phyloP scores from a whole-genome alignment of 768 basidiomycete species.

The Sporobolomyces pararoseus region DNA sequence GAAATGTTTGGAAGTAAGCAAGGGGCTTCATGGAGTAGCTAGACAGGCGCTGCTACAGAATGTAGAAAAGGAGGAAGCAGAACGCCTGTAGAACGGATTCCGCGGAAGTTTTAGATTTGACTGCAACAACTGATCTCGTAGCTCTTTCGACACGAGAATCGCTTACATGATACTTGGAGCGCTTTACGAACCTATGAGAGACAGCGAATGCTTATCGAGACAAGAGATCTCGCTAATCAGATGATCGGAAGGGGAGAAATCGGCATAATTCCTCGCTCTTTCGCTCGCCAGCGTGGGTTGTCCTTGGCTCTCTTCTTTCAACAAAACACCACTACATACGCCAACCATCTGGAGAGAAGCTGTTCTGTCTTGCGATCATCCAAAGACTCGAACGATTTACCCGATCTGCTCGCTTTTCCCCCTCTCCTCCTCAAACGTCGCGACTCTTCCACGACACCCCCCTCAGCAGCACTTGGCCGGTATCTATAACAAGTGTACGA shows the following conservation, averaged over 20 bases:
- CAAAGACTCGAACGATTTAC: no score
- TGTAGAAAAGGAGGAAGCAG: not conserved
- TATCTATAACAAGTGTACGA: no score
- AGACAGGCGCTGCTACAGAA: conserved; percentile 19
- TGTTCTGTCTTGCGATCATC: no score
- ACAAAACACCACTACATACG: no score
- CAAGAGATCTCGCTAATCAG: not conserved
- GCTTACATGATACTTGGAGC: not conserved
- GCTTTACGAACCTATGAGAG: not conserved
- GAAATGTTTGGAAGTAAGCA: conserved; percentile 13
- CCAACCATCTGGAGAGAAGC: no score
- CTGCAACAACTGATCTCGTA: conserved; percentile 5
- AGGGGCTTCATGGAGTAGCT: conserved; percentile 26
- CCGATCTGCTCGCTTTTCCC: no score
- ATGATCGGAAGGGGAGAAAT: not conserved
- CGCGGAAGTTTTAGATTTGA: not conserved
- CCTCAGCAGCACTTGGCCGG: no score
- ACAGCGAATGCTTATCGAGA: not conserved
- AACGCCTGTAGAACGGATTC: not conserved
- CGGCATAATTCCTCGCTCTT: no score
- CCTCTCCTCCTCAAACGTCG: no score
- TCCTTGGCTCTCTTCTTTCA: no score
- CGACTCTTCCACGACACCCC: no score
- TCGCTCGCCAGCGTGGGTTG: no score
- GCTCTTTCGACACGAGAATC: not conserved